Percentiles rank a stretch among this genome's conserved stretches.
Evolutionary conservation across 352 stramenopile genomes (phyloP).

Genomic region (Phytophthora pseudosyringae): DNA sequence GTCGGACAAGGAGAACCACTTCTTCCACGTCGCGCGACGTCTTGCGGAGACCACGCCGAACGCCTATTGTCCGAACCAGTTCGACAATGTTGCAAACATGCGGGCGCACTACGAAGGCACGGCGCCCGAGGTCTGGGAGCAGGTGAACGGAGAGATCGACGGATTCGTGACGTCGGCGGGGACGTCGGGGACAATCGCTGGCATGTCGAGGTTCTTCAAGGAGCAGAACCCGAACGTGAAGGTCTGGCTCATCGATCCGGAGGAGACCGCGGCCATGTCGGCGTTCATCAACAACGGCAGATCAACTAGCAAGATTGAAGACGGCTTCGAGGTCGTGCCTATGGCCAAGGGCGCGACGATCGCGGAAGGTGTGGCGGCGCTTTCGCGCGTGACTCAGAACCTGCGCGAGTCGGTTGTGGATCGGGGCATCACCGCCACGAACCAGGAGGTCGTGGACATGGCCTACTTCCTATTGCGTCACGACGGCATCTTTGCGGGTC

Average conservation of each 20-base stretch:
- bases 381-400: slow-evolving; percentile 93
- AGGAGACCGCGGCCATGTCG: slow-evolving; percentile 86
- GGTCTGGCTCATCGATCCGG: slow-evolving; percentile 83
- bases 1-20: slow-evolving; percentile 74
- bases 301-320: slow-evolving; percentile 75
- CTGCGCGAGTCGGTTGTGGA: slow-evolving; percentile 91
- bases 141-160: slow-evolving; percentile 90
- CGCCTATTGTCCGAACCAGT: slow-evolving; percentile 72
- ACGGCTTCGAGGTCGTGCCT: slow-evolving; percentile 90
- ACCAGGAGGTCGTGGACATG: slow-evolving; percentile 95
- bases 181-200: slow-evolving; percentile 94
- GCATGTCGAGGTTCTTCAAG: slow-evolving; percentile 94
- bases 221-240: slow-evolving; percentile 63
- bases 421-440: slow-evolving; percentile 91
- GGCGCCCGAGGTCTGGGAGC: slow-evolving; percentile 90
- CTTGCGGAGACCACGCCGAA: slow-evolving; percentile 46
- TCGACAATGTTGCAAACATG: slow-evolving; percentile 82
- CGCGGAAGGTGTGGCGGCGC: slow-evolving; percentile 93
- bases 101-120: slow-evolving; percentile 78
- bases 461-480: slow-evolving; percentile 90
- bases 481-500: slow-evolving; percentile 94
- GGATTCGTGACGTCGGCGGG: slow-evolving; percentile 91
- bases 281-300: slow-evolving; percentile 79
- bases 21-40: slow-evolving; percentile 76
- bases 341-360: slow-evolving; percentile 87